phyloP scores from a whole-genome alignment of 1,139 yeast genomes.

The Yarrowia galli region DNA sequence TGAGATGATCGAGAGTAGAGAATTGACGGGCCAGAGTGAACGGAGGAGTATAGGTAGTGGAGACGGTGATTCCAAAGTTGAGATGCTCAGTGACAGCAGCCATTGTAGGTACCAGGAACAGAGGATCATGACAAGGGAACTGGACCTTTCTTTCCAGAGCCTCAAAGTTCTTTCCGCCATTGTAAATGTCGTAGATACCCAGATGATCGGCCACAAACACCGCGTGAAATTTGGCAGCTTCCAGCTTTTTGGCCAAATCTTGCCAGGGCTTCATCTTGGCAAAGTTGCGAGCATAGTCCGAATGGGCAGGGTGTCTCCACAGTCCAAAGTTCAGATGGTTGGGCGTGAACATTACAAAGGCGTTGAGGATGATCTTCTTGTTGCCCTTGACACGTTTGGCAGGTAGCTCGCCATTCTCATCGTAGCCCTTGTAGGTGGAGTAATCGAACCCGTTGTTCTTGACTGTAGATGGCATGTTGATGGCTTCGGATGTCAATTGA shows the following conservation, averaged over 20 bases:
- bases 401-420: slow-evolving; percentile 12
- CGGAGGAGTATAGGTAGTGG: slow-evolving; percentile 55
- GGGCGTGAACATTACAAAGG: slow-evolving; percentile 55
- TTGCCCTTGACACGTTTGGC: slow-evolving; percentile 30
- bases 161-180: slow-evolving; percentile 45
- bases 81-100: slow-evolving; percentile 54
- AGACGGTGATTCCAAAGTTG: slow-evolving; percentile 55
- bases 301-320: slow-evolving; percentile 55
- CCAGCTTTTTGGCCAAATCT: slow-evolving; percentile 11
- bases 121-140: slow-evolving; percentile 54
- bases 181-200: slow-evolving; percentile 57
- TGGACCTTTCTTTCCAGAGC: slow-evolving; percentile 54
- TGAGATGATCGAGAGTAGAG: slow-evolving; percentile 54
- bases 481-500: neutral
- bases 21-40: slow-evolving; percentile 55
- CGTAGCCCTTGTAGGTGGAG: slow-evolving; percentile 7
- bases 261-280: slow-evolving; percentile 26
- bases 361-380: slow-evolving; percentile 50
- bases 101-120: slow-evolving; percentile 53
- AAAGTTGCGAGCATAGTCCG: slow-evolving; percentile 14
- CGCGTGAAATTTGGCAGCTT: slow-evolving; percentile 21
- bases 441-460: slow-evolving; percentile 16
- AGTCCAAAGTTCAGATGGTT: slow-evolving; percentile 55
- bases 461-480: neutral
- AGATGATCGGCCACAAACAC: slow-evolving; percentile 55